A percentile compares a stretch with the other conserved stretches of the same genome.
Evolutionary conservation across 2,329 filamentous ascomycete genomes (phyloP).

Genomic region (Colletotrichum magnum): DNA sequence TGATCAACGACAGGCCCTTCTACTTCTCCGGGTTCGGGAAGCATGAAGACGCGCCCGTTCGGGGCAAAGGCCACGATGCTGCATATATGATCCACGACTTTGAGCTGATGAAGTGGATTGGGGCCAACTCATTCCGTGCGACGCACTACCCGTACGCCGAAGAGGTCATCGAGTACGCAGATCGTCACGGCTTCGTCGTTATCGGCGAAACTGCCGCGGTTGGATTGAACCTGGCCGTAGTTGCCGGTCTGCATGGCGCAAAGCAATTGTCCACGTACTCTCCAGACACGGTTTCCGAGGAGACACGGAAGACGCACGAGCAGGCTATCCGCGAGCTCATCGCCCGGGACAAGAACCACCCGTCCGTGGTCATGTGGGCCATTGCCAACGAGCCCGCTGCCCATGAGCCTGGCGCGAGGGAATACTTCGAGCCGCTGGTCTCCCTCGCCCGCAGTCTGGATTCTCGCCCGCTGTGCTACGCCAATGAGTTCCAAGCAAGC

Average conservation of each 20-base stretch:
- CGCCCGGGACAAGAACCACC: slow-evolving; percentile 47
- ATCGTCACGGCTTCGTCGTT: slow-evolving; percentile 47
- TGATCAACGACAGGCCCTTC: slow-evolving; percentile 48
- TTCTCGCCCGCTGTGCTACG: slow-evolving; percentile 46
- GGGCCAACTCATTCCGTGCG: slow-evolving; percentile 50
- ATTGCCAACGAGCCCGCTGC: slow-evolving; percentile 46
- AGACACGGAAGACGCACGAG: slow-evolving; percentile 42
- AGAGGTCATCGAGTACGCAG: slow-evolving; percentile 48
- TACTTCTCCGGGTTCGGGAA: slow-evolving; percentile 50
- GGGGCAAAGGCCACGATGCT: slow-evolving; percentile 48
- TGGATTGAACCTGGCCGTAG: slow-evolving; percentile 44
- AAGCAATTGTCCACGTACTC: slow-evolving; percentile 40
- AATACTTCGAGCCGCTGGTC: slow-evolving; percentile 46
- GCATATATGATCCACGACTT: slow-evolving; percentile 51
- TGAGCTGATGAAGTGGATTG: slow-evolving; percentile 47
- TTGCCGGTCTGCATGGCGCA: slow-evolving; percentile 34
- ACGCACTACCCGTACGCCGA: slow-evolving; percentile 50
- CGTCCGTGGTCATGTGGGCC: slow-evolving; percentile 46
- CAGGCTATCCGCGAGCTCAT: slow-evolving; percentile 46
- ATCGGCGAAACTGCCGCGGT: slow-evolving; percentile 48
- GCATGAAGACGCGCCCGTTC: slow-evolving; percentile 47
- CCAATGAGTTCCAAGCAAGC: slow-evolving; percentile 41
- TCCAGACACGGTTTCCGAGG: slow-evolving; percentile 41
- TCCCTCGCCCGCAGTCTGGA: slow-evolving; percentile 44
- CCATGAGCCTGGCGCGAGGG: slow-evolving; percentile 40